These are phyloP conservation scores for Fusarium zealandicum DNA, from an alignment of 2,329 filamentous ascomycete species.

Conservation along the genomic window DNA sequence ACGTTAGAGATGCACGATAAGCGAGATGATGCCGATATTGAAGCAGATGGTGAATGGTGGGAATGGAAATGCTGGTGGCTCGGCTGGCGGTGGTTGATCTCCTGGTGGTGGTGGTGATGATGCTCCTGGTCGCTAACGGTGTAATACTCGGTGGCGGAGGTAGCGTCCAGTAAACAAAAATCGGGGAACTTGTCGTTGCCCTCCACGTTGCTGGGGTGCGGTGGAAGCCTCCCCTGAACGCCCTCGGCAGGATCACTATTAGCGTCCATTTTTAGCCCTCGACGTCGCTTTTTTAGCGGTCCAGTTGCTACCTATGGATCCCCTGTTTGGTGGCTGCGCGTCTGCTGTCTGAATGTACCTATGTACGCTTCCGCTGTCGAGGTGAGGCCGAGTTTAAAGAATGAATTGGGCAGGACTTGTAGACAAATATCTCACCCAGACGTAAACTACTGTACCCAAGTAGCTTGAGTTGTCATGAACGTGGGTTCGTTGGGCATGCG, in stretches of 20 bases:
- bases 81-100: slow-evolving; percentile 41
- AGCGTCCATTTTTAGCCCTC: slow-evolving; percentile 34
- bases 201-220: slow-evolving; percentile 49
- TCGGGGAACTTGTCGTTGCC: slow-evolving; percentile 49
- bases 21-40: slow-evolving; percentile 36
- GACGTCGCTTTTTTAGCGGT: slow-evolving; percentile 20
- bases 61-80: slow-evolving; percentile 38
- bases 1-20: slow-evolving; percentile 39
- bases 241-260: slow-evolving; percentile 26
- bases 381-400: not conserved
- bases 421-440: too few species aligned
- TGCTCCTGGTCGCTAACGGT: slow-evolving; percentile 11
- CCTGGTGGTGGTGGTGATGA: slow-evolving; percentile 23
- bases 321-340: slow-evolving; percentile 11
- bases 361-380: not conserved
- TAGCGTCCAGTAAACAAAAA: slow-evolving; percentile 56
- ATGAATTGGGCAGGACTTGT: not conserved
- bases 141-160: slow-evolving; percentile 10
- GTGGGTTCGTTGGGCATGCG: not conserved
- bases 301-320: slow-evolving; percentile 4
- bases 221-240: slow-evolving; percentile 38
- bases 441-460: not conserved
- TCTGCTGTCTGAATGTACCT: not conserved
- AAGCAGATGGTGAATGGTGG: slow-evolving; percentile 37
- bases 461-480: not conserved